Percentiles rank a stretch among this genome's conserved stretches.
phyloP scores from a whole-genome alignment of 2,329 filamentous ascomycete species.

The Epichloe aotearoae region DNA sequence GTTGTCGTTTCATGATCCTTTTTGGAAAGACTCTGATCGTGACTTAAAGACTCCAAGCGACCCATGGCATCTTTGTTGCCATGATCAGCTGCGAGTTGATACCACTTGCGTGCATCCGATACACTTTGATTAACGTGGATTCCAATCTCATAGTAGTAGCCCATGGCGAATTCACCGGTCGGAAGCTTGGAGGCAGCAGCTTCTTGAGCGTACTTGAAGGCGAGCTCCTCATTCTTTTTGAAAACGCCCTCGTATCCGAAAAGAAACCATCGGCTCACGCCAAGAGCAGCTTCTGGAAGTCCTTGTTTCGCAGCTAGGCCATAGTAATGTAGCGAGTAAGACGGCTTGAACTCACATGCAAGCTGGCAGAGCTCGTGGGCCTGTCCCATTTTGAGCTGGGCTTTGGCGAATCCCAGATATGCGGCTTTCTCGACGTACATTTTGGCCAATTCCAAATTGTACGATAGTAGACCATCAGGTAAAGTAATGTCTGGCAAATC shows the following conservation, averaged over 20 bases:
- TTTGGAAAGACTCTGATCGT: constrained; percentile 74
- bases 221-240: constrained; percentile 87
- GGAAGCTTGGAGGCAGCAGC: constrained; percentile 70
- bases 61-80: constrained; percentile 81
- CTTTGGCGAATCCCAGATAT: constrained; percentile 89
- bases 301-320: constrained; percentile 84
- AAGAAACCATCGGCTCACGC: constrained; percentile 96
- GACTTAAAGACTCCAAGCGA: constrained; percentile 71
- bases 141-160: constrained; percentile 95
- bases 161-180: constrained; percentile 91
- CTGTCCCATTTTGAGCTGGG: constrained; percentile 93
- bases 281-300: constrained; percentile 85
- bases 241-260: constrained; percentile 90
- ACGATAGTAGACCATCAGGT: constrained; percentile 55
- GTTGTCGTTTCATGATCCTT: constrained; percentile 88
- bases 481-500: constrained; percentile 85
- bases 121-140: constrained; percentile 80
- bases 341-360: constrained; percentile 87
- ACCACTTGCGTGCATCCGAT: constrained; percentile 76
- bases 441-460: constrained; percentile 59
- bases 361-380: constrained; percentile 91
- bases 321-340: constrained; percentile 90
- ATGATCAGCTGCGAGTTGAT: constrained; percentile 74
- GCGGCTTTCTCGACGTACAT: constrained; percentile 94
- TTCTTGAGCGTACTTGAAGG: constrained; percentile 79